These are phyloP conservation scores for Zygosaccharomyces kombuchaensis DNA, from an alignment of 805 yeast genomes.

Conservation along the genomic window DNA sequence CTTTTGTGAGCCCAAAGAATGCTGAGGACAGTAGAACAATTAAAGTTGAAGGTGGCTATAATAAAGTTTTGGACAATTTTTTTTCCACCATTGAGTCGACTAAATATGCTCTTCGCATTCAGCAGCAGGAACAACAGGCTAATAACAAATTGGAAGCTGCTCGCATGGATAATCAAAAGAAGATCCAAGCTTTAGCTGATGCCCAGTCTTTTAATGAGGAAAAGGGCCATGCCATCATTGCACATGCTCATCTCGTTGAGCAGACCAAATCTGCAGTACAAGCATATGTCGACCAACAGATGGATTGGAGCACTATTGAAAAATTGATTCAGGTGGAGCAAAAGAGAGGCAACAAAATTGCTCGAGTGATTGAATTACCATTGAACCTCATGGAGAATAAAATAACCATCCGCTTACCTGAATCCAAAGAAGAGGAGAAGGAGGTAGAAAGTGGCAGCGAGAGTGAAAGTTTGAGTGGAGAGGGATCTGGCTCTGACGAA, in stretches of 20 bases:
- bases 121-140: slow-evolving; percentile 73
- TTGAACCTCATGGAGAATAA: slow-evolving; percentile 66
- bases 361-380: slow-evolving; percentile 59
- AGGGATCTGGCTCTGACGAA: slow-evolving; percentile 17
- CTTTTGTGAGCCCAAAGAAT: slow-evolving; percentile 40
- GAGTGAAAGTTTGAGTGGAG: slow-evolving; percentile 18
- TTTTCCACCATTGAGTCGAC: slow-evolving; percentile 83
- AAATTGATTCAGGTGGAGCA: slow-evolving; percentile 68
- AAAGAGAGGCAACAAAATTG: slow-evolving; percentile 57
- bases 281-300: slow-evolving; percentile 66
- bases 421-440: slow-evolving; percentile 31
- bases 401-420: slow-evolving; percentile 46
- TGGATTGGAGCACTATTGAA: slow-evolving; percentile 93
- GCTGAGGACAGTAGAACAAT: slow-evolving; percentile 36
- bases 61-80: slow-evolving; percentile 74
- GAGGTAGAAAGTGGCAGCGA: slow-evolving; percentile 9
- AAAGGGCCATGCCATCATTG: slow-evolving; percentile 71
- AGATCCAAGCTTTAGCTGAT: slow-evolving; percentile 58
- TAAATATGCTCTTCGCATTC: slow-evolving; percentile 67
- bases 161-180: slow-evolving; percentile 62
- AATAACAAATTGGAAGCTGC: slow-evolving; percentile 71
- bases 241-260: slow-evolving; percentile 65
- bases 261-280: slow-evolving; percentile 67
- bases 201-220: slow-evolving; percentile 60
- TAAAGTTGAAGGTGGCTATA: slow-evolving; percentile 56